Percentiles rank a stretch among this genome's conserved stretches.
phyloP scores from a whole-genome alignment of 1,284 basidiomycete genomes.

The Trichosporon ovoides region DNA sequence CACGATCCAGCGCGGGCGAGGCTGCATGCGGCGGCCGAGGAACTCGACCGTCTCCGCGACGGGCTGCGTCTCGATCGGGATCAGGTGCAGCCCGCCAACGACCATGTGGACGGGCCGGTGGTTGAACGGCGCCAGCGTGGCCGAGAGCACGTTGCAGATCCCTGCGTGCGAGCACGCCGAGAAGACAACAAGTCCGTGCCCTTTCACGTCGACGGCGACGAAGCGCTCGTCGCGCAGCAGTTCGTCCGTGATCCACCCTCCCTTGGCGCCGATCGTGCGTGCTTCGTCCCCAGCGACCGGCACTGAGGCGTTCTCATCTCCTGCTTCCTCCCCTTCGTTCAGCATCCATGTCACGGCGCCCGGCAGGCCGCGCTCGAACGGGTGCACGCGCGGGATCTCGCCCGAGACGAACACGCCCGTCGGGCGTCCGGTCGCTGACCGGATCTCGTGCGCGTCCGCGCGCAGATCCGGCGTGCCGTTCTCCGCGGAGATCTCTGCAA shows the following conservation, averaged over 20 bases:
- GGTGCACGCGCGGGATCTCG: conserved; percentile 64
- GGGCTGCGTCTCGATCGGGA: conserved; percentile 59
- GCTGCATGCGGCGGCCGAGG: conserved; percentile 57
- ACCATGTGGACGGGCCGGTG: conserved; percentile 70
- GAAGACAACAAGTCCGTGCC: conserved; percentile 73
- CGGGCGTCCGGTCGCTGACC: conserved; percentile 65
- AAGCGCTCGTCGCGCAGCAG: conserved; percentile 77
- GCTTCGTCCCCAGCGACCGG: neutral
- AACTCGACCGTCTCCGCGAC: conserved; percentile 67
- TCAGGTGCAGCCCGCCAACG: conserved; percentile 73
- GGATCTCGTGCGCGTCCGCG: conserved; percentile 59
- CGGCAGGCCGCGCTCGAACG: conserved; percentile 62
- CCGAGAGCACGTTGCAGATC: conserved; percentile 71
- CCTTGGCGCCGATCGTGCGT: neutral
- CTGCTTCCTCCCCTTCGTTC: conserved; percentile 30
- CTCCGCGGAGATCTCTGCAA: conserved; percentile 57
- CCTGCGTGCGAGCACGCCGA: conserved; percentile 81
- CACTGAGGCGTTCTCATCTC: neutral
- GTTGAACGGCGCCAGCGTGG: conserved; percentile 58
- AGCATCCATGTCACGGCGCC: conserved; percentile 63
- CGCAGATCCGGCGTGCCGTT: conserved; percentile 60
- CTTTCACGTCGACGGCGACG: conserved; percentile 65
- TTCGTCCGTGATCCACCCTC: conserved; percentile 60
- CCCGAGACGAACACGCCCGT: conserved; percentile 66
- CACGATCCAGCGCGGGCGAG: conserved; percentile 63